Evolutionary conservation across 192 early-diverging fungal species (phyloP).

Genomic region (Gonapodya sp.): DNA sequence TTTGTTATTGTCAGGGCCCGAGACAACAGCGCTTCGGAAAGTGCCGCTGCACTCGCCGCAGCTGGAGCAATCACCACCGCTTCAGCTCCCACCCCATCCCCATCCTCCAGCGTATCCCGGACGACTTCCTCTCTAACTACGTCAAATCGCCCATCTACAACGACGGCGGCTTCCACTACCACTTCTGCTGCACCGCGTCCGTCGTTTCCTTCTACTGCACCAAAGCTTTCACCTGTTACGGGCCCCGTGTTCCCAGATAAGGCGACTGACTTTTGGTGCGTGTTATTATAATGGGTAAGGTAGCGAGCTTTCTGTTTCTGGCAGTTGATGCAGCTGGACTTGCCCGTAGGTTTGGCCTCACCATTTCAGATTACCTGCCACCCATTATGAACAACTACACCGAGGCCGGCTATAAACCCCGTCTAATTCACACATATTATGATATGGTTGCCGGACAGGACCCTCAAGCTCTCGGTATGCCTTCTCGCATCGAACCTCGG

Average conservation of each 20-base stretch:
- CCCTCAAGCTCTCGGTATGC: neutral
- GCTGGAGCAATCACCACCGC: neutral
- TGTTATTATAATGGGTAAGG: too few species aligned
- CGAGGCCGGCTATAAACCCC: neutral
- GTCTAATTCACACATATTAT: neutral
- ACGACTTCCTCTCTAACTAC: neutral
- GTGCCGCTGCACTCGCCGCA: neutral
- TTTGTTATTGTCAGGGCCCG: neutral
- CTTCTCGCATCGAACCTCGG: too few species aligned
- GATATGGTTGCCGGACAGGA: neutral
- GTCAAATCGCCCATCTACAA: neutral
- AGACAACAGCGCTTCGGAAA: neutral
- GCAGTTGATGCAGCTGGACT: too few species aligned
- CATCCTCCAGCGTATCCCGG: neutral
- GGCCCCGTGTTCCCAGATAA: neutral
- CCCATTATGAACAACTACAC: neutral
- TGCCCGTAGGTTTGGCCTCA: neutral
- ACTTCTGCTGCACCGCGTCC: neutral
- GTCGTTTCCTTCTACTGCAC: neutral
- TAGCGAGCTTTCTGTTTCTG: too few species aligned
- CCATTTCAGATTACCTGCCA: neutral
- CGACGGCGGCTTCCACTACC: neutral
- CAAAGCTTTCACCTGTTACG: neutral
- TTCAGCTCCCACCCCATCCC: neutral
- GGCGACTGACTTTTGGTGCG: constrained; percentile 1